phyloP scores from a whole-genome alignment of 2,329 filamentous ascomycete species.

The Alternaria gaisen region DNA sequence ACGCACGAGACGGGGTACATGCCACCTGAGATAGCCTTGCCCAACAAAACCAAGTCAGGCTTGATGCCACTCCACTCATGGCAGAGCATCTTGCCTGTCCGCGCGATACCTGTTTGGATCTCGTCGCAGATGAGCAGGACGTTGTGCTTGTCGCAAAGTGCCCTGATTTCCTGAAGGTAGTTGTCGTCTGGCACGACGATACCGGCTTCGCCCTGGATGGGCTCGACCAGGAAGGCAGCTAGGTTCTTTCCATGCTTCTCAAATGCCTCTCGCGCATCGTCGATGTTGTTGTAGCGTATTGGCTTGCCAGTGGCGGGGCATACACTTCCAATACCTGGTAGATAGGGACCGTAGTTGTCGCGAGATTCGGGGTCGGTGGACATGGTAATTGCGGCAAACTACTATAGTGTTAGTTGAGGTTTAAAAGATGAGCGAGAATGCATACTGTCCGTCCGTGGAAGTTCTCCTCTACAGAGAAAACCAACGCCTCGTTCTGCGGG shows the following conservation, averaged over 20 bases:
- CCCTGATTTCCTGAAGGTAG: slow-evolving; percentile 82
- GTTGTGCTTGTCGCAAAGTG: slow-evolving; percentile 92
- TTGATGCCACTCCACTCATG: slow-evolving; percentile 95
- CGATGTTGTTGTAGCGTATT: slow-evolving; percentile 87
- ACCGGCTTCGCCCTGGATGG: slow-evolving; percentile 96
- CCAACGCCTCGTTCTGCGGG: slow-evolving; percentile 79
- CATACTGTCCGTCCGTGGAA: slow-evolving; percentile 94
- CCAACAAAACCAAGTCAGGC: slow-evolving; percentile 91
- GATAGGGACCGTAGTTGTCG: slow-evolving; percentile 95
- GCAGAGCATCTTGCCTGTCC: slow-evolving; percentile 93
- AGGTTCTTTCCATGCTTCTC: slow-evolving; percentile 83
- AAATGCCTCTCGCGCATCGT: slow-evolving; percentile 80
- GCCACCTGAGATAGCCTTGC: slow-evolving; percentile 97
- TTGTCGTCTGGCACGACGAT: slow-evolving; percentile 93
- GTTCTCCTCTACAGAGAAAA: slow-evolving; percentile 88
- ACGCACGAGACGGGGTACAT: slow-evolving; percentile 99
- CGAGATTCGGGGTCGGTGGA: slow-evolving; percentile 95
- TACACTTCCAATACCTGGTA: slow-evolving; percentile 83
- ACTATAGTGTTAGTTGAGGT: slow-evolving; percentile 22
- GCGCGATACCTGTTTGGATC: slow-evolving; percentile 96
- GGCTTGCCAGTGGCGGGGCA: slow-evolving; percentile 78
- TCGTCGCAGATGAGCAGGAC: slow-evolving; percentile 97
- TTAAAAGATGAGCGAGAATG: slow-evolving; percentile 19
- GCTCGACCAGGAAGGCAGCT: slow-evolving; percentile 93
- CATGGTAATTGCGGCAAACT: slow-evolving; percentile 95